These are phyloP conservation scores for Gynostemma pentaphyllum DNA, from an alignment of 306 rosid genomes.

Conservation along the genomic window DNA sequence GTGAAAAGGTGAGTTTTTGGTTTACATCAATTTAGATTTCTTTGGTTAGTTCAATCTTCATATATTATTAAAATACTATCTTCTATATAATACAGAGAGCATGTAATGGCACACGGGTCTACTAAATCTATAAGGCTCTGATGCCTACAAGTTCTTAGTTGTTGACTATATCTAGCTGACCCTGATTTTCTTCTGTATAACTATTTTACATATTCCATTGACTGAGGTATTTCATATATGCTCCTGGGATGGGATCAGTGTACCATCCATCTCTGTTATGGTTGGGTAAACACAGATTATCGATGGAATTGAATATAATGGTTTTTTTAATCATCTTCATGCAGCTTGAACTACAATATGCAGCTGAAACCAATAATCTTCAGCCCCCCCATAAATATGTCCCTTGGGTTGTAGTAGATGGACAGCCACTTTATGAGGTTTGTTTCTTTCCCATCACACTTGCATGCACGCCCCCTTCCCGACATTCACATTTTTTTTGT, in stretches of 20 bases:
- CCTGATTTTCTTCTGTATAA: background rate
- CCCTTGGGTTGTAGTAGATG: slow-evolving; percentile 93
- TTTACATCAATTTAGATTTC: background rate
- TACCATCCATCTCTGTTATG: background rate
- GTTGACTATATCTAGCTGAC: background rate
- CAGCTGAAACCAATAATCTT: slow-evolving; percentile 55
- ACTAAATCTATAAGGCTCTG: background rate
- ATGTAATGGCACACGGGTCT: background rate
- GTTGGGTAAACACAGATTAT: background rate
- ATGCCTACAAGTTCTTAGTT: background rate
- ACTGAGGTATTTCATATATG: background rate
- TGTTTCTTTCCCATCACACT: slow-evolving; percentile 9
- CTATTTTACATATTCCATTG: background rate
- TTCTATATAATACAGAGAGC: background rate
- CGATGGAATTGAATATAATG: background rate
- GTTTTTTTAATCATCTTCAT: slow-evolving; percentile 9
- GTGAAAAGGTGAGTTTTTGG: slow-evolving; percentile 42
- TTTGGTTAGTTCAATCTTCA: background rate
- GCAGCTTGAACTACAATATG: slow-evolving; percentile 75
- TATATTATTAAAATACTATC: background rate
- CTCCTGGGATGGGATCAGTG: too few species aligned
- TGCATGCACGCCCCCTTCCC: background rate
- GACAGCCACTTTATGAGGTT: slow-evolving; percentile 79
- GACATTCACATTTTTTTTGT: background rate
- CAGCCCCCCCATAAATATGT: slow-evolving; percentile 77